Percentiles rank a stretch among this genome's conserved stretches.
These are phyloP conservation scores for Liriodendron chinense DNA, from an alignment of 164 flowering plant genomes.

Conservation along the genomic window DNA sequence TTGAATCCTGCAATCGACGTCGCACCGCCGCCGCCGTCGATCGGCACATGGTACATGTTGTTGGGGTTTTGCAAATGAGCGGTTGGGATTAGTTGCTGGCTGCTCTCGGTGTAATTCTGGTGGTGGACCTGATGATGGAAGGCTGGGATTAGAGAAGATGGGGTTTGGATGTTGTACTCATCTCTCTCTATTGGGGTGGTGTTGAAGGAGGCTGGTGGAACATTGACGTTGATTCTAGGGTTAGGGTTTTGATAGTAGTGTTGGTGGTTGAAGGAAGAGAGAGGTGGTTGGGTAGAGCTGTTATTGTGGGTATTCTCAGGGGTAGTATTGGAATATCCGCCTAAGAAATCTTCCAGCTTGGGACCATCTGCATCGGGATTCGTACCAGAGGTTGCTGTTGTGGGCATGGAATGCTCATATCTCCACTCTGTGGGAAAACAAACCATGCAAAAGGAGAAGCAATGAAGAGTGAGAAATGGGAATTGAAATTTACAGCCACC, in stretches of 20 bases:
- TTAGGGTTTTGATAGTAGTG: slow-evolving; percentile 20
- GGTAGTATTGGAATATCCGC: slow-evolving; percentile 47
- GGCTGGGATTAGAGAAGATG: slow-evolving; percentile 16
- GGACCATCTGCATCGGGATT: slow-evolving; percentile 43
- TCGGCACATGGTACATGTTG: slow-evolving; percentile 23
- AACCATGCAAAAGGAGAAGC: neutral
- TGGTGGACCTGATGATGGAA: slow-evolving; percentile 9
- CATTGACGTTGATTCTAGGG: slow-evolving; percentile 45
- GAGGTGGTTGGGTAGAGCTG: slow-evolving; percentile 16
- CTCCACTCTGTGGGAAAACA: slow-evolving; percentile 44
- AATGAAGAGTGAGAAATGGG: neutral
- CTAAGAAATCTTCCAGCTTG: slow-evolving; percentile 76
- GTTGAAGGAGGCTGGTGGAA: slow-evolving; percentile 30
- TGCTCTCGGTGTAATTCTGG: neutral
- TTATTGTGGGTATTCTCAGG: neutral
- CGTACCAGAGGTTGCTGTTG: slow-evolving; percentile 5
- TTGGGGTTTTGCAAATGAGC: slow-evolving; percentile 15
- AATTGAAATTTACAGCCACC: too few relatives aligned
- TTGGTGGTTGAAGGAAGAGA: slow-evolving; percentile 13
- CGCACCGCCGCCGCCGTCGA: slow-evolving; percentile 23
- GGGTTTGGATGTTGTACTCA: slow-evolving; percentile 17
- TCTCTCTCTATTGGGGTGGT: slow-evolving; percentile 10
- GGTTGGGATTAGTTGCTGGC: slow-evolving; percentile 19
- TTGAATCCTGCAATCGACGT: slow-evolving; percentile 53
- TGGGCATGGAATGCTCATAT: slow-evolving; percentile 29